Conservation (phyloP, 345 rosid genomes). For the Boechera stricta region DNA sequence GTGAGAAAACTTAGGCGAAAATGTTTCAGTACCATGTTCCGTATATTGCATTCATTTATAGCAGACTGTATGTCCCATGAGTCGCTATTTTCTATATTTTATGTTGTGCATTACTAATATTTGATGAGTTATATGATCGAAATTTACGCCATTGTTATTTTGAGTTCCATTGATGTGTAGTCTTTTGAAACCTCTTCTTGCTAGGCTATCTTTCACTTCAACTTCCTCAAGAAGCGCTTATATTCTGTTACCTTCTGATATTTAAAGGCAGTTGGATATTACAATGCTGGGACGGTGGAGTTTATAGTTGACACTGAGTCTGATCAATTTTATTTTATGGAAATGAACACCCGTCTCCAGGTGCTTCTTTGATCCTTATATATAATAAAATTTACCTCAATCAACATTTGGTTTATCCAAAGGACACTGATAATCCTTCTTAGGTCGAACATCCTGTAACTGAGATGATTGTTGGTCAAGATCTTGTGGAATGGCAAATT, state of each 20-base stretch:
- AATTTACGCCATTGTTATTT: neutral
- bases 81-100: slow-evolving; percentile 5
- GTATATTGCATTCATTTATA: neutral
- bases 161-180: slow-evolving; percentile 32
- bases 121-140: slow-evolving; percentile 12
- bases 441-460: slow-evolving; percentile 99
- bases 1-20: neutral
- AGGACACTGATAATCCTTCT: slow-evolving; percentile 36
- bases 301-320: slow-evolving; percentile 83
- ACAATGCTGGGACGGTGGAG: slow-evolving; percentile 97
- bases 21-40: slow-evolving; percentile 3
- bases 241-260: slow-evolving; percentile 45
- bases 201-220: slow-evolving; percentile 41
- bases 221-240: slow-evolving; percentile 46
- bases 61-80: slow-evolving; percentile 1
- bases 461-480: slow-evolving; percentile 96
- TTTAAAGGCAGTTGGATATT: slow-evolving; percentile 89
- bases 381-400: neutral
- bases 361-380: slow-evolving; percentile 45
- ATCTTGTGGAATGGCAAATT: slow-evolving; percentile 98
- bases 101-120: slow-evolving; percentile 10
- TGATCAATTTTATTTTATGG: slow-evolving; percentile 90
- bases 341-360: slow-evolving; percentile 98
- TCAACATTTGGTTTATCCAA: slow-evolving; percentile 16
- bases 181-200: slow-evolving; percentile 29